phyloP scores from a whole-genome alignment of 345 rosid genomes.

The Eucalyptus dawsonii region DNA sequence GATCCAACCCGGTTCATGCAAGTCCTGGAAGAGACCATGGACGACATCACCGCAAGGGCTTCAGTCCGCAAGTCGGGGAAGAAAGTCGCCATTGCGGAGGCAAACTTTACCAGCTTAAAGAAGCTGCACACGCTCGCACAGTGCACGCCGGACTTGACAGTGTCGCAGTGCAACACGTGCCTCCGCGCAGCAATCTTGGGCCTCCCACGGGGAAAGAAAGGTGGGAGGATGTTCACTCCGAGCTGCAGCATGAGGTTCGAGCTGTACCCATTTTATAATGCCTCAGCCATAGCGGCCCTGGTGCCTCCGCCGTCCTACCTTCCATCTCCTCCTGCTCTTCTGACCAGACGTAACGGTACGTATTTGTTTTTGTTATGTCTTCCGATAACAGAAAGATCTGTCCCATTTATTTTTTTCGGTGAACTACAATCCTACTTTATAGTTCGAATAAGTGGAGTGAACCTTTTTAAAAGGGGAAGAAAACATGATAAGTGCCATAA shows the following conservation, averaged over 20 bases:
- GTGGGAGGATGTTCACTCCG: neutral
- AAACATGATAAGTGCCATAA: too few species aligned
- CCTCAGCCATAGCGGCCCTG: neutral
- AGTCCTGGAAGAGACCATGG: neutral
- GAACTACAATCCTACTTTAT: neutral
- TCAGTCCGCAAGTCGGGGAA: neutral
- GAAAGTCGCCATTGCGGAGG: conserved; percentile 16
- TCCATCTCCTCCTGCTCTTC: neutral
- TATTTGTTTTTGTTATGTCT: neutral
- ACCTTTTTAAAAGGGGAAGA: too few species aligned
- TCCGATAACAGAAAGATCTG: neutral
- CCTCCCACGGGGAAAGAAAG: neutral
- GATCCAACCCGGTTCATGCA: neutral
- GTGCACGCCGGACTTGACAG: conserved; percentile 43
- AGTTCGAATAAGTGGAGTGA: neutral
- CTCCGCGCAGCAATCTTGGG: neutral
- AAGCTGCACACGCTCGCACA: conserved; percentile 32
- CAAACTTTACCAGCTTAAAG: neutral
- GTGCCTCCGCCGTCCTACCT: neutral
- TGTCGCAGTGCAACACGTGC: conserved; percentile 12
- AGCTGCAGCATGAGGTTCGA: neutral
- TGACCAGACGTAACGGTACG: neutral
- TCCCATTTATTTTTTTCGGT: neutral
- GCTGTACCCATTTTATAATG: neutral
- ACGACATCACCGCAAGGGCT: neutral